These are phyloP conservation scores for Trapa incisa DNA, from an alignment of 345 rosid genomes.

Conservation along the genomic window DNA sequence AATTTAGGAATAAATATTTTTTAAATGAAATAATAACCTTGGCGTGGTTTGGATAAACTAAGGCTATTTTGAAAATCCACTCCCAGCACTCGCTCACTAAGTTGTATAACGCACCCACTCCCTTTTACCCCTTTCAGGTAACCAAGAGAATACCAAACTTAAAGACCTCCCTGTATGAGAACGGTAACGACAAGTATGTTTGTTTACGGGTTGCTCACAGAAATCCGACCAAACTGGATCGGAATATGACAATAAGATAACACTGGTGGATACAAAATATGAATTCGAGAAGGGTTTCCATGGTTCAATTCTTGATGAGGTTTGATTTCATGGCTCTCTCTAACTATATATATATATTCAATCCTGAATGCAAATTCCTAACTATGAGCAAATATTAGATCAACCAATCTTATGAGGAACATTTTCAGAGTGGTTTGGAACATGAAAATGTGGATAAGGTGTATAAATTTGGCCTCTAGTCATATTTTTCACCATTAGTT, in stretches of 20 bases:
- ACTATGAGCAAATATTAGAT: conserved; percentile 93
- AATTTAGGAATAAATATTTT: too few relatives aligned
- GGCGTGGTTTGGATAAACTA: too few relatives aligned
- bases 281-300: conserved; percentile 78
- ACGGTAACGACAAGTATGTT: too few relatives aligned
- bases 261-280: conserved; percentile 87
- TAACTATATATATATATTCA: background rate
- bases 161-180: too few relatives aligned
- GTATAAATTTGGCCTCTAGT: background rate
- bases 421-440: conserved; percentile 58
- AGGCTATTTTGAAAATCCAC: too few relatives aligned
- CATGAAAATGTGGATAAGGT: conserved; percentile 96
- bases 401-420: conserved; percentile 57
- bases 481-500: background rate
- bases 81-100: too few relatives aligned
- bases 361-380: conserved; percentile 55
- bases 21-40: too few relatives aligned
- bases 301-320: conserved; percentile 90
- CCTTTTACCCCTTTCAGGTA: too few relatives aligned
- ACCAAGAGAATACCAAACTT: too few relatives aligned
- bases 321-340: conserved; percentile 3
- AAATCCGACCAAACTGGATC: too few relatives aligned
- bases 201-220: too few relatives aligned
- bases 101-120: too few relatives aligned
- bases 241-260: conserved; percentile 32